Evolutionary conservation across 1,284 basidiomycete species (phyloP), one percentile per base, ranked within the genome.

Genomic region (Taiwanofungus camphoratus): DNA sequence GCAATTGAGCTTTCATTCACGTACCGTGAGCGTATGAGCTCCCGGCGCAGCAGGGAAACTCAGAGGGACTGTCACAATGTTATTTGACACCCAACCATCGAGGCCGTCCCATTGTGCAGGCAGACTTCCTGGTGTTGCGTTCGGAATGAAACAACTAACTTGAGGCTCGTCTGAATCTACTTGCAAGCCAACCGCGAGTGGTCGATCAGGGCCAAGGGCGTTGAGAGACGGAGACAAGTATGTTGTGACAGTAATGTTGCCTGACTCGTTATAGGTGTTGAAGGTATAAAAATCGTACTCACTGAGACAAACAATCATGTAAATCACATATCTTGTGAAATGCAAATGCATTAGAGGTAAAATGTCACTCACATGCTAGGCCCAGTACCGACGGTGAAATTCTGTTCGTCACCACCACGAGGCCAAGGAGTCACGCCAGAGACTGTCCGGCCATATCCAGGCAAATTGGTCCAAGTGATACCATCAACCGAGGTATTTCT

Each of bases 211-310:
- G 1, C 73, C 76, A 35, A 76, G 64, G 12, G 72, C 69, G 54
- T 86, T 86, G 42, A 80, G 62, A 0, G 77, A 73, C 0, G 82
- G 80, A 0, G 79, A 74, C n/a, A 82, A 67, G 40, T 69, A 66
- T 5, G 74, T 64, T 4, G 68, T 77, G 16, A 77, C 65, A n/a
- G 61, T 61, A 26, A 70, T 57, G 29, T 69, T 76, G 16, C 74
- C 62, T 30, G 54, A 57, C 11, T 73, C 72, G 20, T 60, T 61
- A 19, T 59, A 55, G 9, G 64, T 67, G 58, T 76, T 71, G 65
- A 80, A 79, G 35, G 68, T 76, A 61, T 67, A 78, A 59, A 86
- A 84, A 57, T 83, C 79, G 58, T 85, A 85, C 60, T 52, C 55
- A 47, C 53, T 55, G 22, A 5, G 4, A n/a, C n/a, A n/a, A n/a